A percentile compares a stretch with the other conserved stretches of the same genome.
These are phyloP conservation scores for Ilex asprella DNA, from an alignment of 257 asterid genomes.

Conservation along the genomic window DNA sequence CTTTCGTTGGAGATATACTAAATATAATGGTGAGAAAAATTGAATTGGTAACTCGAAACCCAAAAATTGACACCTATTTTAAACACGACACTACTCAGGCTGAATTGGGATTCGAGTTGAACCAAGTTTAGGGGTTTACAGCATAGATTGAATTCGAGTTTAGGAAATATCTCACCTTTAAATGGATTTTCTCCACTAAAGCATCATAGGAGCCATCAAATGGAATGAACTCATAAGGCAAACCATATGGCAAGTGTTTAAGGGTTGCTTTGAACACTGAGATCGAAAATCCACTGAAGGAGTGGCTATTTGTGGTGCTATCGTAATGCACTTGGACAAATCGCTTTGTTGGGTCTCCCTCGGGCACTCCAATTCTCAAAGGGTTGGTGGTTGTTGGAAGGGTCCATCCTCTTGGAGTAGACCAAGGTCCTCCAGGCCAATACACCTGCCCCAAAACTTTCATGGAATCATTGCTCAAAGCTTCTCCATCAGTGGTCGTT, in stretches of 20 bases:
- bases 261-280: constrained; percentile 20
- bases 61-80: too few relatives aligned
- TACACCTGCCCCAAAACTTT: constrained; percentile 16
- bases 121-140: too few relatives aligned
- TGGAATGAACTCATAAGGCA: constrained; percentile 15
- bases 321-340: constrained; percentile 25
- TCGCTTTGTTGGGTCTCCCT: constrained; percentile 7
- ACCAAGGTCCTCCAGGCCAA: constrained; percentile 30
- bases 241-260: constrained; percentile 7
- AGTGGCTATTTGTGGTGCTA: neutral
- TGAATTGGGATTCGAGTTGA: too few relatives aligned
- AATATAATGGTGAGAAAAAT: too few relatives aligned
- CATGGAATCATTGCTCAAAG: constrained; percentile 15
- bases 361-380: constrained; percentile 33
- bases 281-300: constrained; percentile 25
- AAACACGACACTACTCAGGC: too few relatives aligned
- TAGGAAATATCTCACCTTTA: constrained; percentile 15
- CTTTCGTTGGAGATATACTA: too few relatives aligned
- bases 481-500: neutral
- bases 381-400: constrained; percentile 17
- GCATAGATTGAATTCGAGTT: too few relatives aligned
- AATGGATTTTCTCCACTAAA: constrained; percentile 23
- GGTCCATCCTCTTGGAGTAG: constrained; percentile 36
- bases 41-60: too few relatives aligned
- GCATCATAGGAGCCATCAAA: constrained; percentile 17